These are phyloP conservation scores for Aspergillus biplanus DNA, from an alignment of 495 filamentous ascomycete species.

Conservation along the genomic window DNA sequence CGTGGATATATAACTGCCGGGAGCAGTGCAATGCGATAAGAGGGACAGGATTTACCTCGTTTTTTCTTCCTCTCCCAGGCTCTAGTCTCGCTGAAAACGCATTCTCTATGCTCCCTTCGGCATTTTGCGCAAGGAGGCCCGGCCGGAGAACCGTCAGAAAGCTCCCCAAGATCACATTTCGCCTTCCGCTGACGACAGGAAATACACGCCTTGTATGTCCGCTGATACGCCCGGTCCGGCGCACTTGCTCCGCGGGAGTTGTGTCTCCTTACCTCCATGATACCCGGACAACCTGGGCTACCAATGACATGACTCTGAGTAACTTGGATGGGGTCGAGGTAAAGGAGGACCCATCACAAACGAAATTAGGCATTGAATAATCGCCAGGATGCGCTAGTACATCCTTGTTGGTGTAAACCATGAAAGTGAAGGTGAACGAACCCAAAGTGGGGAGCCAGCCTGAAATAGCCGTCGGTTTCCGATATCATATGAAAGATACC, in stretches of 20 bases:
- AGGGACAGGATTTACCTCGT: conserved; percentile 31
- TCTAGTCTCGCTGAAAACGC: conserved; percentile 85
- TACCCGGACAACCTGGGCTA: conserved; percentile 21
- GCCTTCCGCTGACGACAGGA: conserved; percentile 53
- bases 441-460: background rate
- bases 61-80: conserved; percentile 49
- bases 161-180: conserved; percentile 54
- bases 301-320: conserved; percentile 25
- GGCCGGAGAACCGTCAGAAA: conserved; percentile 75
- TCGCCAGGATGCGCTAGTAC: background rate
- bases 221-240: conserved; percentile 47
- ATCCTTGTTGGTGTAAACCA: background rate
- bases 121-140: conserved; percentile 93
- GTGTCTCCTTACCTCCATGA: conserved; percentile 44
- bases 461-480: conserved; percentile 1
- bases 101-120: conserved; percentile 86
- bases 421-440: background rate
- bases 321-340: background rate
- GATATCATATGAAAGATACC: background rate
- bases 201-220: conserved; percentile 54
- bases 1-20: no score
- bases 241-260: conserved; percentile 28
- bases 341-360: background rate
- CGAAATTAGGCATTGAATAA: background rate
- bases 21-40: background rate